Evolutionary conservation across 148 eudicot species (phyloP), one percentile per base, ranked within the genome.

Genomic region (Gaultheria prostrata): DNA sequence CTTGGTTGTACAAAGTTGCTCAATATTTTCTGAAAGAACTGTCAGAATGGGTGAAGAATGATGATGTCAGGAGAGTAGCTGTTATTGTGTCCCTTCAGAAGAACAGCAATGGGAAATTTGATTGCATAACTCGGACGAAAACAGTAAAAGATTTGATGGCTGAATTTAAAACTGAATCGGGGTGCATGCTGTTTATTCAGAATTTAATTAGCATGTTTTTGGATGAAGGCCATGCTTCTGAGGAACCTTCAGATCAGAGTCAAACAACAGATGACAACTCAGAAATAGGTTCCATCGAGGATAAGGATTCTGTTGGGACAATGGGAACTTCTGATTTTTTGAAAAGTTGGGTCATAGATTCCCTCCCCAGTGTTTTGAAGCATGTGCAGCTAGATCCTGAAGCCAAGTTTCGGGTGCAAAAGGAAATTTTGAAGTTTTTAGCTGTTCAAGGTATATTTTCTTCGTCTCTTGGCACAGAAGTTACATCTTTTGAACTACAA

Each of bases 401-500:
- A 74, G 90, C 92, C 21, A 95, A 85, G 83, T 89, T 87, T 65
- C 90, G 92, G 83, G 93, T 93, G 46, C 96, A 97, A 83, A 94
- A 92, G 88, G 98, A 95, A 92, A 91, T 95, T 83, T 79, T 95
- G 90, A 97, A 97, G 88, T 97, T 97, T 83, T 84, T 97, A 76
- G 93, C 99, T 73, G 99, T 97, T 80, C 99, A 97, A 87, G 99
- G 99, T 28, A 85, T 97, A 81, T 97, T 97, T 84, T 95, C 98
- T 82, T 91, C 99, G 13, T 92, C 99, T 82, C 95, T 95, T 82
- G 99, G 98, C 65, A 91, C 98, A 33, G 98, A 97, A 87, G 93
- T 97, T 75, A 97, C 98, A 79, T 97, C 99, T 83, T 97, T 97
- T 86, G 98, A 97, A 83, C 81, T 97, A 77, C 89, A 92, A 81